Evolutionary conservation across 805 yeast species (phyloP), one percentile per base, ranked within the genome.

Genomic region (Zygotorulaspora chibaensis): DNA sequence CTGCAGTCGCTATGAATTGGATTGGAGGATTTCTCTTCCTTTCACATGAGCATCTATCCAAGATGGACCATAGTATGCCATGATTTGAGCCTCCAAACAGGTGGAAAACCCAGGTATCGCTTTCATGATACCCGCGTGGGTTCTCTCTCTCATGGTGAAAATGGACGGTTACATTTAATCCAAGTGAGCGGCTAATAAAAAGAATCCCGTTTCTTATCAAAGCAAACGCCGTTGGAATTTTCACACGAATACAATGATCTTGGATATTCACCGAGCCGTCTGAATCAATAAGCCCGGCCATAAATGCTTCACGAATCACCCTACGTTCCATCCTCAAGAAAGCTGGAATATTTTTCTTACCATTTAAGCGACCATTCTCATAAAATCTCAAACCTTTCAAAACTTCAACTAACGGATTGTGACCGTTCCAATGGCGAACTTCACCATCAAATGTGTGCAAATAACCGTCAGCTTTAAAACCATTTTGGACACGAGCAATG

Each of bases 241-340:
- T 27, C 10, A 29, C 38, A 3, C 42, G 33, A n/a, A 30, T 12
- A 4, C 8, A 8, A 1, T 30, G 30, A 16, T 49, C 35, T 27
- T 31, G 45, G 11, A 38, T 29, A n/a, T 33, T 33, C 2, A 36
- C 34, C 17, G 16, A 38, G 5, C 49, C 52, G 27, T 45, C 49
- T 25, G 47, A 41, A 37, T 48, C 49, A 17, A 45, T 45, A 9
- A 45, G 30, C 7, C 52, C 49, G 11, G 49, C 52, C 18, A 45
- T 15, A 13, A 48, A 48, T 11, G 40, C 30, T 31, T 48, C 47
- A n/a, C 47, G 45, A 9, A 48, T 47, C 9, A 42, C 15, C 18
- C 31, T 38, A 27, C 35, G 26, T 26, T 45, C 46, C 8, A 30
- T 28, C 10, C 35, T 20, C 42, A 42, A 16, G 27, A 38, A 48